A percentile compares a stretch with the other conserved stretches of the same genome.
Conservation (phyloP, 805 yeast genomes). For the Wickerhamiella brachini region DNA sequence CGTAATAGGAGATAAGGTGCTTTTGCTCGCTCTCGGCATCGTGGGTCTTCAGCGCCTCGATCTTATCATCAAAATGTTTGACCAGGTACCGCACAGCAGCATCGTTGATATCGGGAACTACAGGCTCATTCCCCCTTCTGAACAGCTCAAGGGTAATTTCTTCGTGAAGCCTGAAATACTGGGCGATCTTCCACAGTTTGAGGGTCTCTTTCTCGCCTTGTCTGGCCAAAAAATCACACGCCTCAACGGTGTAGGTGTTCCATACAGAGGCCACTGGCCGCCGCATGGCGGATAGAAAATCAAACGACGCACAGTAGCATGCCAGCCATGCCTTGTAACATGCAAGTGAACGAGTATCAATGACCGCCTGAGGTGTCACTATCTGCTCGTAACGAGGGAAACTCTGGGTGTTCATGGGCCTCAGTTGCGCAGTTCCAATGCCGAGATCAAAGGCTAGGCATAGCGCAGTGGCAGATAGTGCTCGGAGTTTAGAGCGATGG, state of each 20-base stretch:
- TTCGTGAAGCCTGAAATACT: conserved; percentile 45
- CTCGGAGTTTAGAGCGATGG: conserved; percentile 63
- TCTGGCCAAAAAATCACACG: conserved; percentile 28
- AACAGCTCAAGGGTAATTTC: conserved; percentile 26
- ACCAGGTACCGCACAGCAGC: conserved; percentile 30
- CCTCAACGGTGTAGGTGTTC: conserved; percentile 44
- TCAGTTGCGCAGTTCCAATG: conserved; percentile 26
- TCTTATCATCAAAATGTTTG: conserved; percentile 35
- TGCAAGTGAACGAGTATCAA: conserved; percentile 32
- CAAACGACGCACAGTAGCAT: conserved; percentile 11
- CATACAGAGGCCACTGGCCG: conserved; percentile 38
- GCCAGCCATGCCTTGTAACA: conserved; percentile 34
- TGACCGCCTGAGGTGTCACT: conserved; percentile 28
- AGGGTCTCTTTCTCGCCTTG: conserved; percentile 26
- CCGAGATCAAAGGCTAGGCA: conserved; percentile 68
- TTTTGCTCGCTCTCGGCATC: conserved; percentile 13
- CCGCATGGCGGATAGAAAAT: conserved; percentile 40
- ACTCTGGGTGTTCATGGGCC: background rate
- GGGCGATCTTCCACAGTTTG: conserved; percentile 30
- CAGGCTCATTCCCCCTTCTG: conserved; percentile 30
- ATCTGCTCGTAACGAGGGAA: conserved; percentile 14
- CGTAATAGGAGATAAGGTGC: conserved; percentile 31
- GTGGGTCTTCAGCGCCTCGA: conserved; percentile 24
- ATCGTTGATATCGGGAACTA: conserved; percentile 24
- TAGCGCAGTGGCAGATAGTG: conserved; percentile 50